Evolutionary conservation across 1,284 basidiomycete genomes (phyloP).

Genomic region (Ganoderma leucocontextum): DNA sequence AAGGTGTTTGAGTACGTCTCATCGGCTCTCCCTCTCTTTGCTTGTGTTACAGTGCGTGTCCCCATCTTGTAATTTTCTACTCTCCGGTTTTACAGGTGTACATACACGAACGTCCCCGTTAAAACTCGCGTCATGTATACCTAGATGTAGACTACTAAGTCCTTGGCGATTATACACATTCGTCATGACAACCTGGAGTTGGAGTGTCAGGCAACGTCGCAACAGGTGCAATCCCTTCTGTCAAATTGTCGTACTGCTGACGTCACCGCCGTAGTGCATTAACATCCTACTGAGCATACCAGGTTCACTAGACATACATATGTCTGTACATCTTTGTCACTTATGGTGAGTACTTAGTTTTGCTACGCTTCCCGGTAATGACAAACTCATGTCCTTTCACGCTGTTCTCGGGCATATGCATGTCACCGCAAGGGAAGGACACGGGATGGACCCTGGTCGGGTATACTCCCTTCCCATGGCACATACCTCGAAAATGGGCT

Average conservation of each 20-base stretch:
- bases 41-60: not conserved
- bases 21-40: not conserved
- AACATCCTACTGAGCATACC: not conserved
- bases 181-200: not conserved
- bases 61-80: not conserved
- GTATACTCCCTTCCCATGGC: no score
- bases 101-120: not conserved
- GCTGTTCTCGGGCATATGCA: no score
- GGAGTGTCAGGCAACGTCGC: not conserved
- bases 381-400: not conserved
- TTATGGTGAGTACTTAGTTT: not conserved
- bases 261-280: not conserved
- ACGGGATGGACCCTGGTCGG: not conserved
- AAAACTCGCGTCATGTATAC: not conserved
- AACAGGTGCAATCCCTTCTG: not conserved
- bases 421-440: not conserved
- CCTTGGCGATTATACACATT: not conserved
- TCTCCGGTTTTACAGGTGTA: not conserved
- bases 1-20: conserved; percentile 4
- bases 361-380: not conserved
- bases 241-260: not conserved
- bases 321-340: not conserved
- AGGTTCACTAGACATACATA: not conserved
- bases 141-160: not conserved
- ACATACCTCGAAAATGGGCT: not conserved